A percentile compares a stretch with the other conserved stretches of the same genome.
Conservation (phyloP, 768 basidiomycete species). For the Mycena chlorophos region DNA sequence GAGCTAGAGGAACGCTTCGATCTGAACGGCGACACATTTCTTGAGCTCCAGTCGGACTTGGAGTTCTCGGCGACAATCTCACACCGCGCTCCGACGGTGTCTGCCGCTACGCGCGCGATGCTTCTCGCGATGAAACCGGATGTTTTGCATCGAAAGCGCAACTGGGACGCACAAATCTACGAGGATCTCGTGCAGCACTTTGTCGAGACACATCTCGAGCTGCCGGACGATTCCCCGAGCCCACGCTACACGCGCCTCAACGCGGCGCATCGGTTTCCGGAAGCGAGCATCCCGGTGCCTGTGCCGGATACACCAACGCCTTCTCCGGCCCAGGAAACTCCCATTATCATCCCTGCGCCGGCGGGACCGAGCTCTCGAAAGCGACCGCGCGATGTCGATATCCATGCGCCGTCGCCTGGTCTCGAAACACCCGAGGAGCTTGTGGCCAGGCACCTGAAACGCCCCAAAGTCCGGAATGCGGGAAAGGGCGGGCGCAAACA, state of each 20-base stretch:
- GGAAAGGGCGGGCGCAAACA: not conserved
- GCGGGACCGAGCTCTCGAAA: not conserved
- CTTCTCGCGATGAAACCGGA: not conserved
- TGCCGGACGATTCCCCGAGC: not conserved
- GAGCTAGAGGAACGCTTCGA: not conserved
- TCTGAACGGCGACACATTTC: slow-evolving; percentile 9
- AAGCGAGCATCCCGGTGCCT: not conserved
- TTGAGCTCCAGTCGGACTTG: not conserved
- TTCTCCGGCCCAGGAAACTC: not conserved
- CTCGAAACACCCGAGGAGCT: not conserved
- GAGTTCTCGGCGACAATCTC: not conserved
- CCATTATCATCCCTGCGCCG: too few species aligned
- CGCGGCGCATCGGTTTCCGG: not conserved
- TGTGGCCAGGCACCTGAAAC: not conserved
- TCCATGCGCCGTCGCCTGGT: not conserved
- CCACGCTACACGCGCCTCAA: not conserved
- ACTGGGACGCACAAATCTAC: not conserved
- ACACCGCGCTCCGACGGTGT: not conserved
- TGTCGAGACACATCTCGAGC: not conserved
- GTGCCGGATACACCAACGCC: not conserved
- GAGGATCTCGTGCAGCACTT: not conserved
- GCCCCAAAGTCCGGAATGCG: not conserved
- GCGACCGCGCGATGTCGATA: not conserved
- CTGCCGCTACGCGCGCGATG: not conserved
- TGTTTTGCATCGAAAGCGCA: not conserved